phyloP scores from a whole-genome alignment of 495 filamentous ascomycete genomes.

The Hypoxylon fuscum region DNA sequence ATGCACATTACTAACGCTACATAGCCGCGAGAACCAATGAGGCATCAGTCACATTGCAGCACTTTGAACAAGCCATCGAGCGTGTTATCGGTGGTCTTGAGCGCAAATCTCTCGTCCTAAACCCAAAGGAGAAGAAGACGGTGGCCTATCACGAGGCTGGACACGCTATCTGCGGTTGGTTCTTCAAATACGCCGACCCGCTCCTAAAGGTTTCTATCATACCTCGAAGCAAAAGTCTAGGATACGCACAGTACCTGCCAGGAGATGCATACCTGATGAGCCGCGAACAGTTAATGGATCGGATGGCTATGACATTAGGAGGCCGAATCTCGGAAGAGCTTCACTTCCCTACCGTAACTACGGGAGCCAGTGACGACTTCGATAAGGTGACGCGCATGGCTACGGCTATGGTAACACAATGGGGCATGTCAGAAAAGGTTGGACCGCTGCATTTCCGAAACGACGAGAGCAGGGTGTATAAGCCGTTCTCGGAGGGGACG shows the following conservation, averaged over 20 bases:
- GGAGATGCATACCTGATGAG: constrained; percentile 95
- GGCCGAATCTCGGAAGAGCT: constrained; percentile 94
- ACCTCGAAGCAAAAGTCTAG: constrained; percentile 90
- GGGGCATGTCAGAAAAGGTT: constrained; percentile 95
- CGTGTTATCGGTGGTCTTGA: constrained; percentile 95
- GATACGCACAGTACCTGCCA: constrained; percentile 97
- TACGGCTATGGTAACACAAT: constrained; percentile 95
- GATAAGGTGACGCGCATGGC: constrained; percentile 98
- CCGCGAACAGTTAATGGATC: constrained; percentile 95
- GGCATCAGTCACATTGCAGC: constrained; percentile 77
- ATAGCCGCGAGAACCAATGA: constrained; percentile 84
- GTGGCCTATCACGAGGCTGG: constrained; percentile 99
- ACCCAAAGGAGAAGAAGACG: constrained; percentile 89
- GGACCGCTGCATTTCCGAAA: constrained; percentile 91
- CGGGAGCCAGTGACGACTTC: constrained; percentile 94
- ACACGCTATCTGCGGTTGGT: constrained; percentile 99
- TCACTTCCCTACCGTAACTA: constrained; percentile 95
- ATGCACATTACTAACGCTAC: constrained; percentile 46
- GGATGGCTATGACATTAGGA: constrained; percentile 99
- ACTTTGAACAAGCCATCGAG: constrained; percentile 98
- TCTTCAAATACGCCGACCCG: constrained; percentile 93
- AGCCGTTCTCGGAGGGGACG: constrained; percentile 95
- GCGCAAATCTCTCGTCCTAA: constrained; percentile 93
- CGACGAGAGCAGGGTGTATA: constrained; percentile 78
- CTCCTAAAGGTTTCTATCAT: constrained; percentile 99